A percentile compares a stretch with the other conserved stretches of the same genome.
Evolutionary conservation across 2,329 filamentous ascomycete species (phyloP).

Genomic region (Stagonosporopsis rhizophila): DNA sequence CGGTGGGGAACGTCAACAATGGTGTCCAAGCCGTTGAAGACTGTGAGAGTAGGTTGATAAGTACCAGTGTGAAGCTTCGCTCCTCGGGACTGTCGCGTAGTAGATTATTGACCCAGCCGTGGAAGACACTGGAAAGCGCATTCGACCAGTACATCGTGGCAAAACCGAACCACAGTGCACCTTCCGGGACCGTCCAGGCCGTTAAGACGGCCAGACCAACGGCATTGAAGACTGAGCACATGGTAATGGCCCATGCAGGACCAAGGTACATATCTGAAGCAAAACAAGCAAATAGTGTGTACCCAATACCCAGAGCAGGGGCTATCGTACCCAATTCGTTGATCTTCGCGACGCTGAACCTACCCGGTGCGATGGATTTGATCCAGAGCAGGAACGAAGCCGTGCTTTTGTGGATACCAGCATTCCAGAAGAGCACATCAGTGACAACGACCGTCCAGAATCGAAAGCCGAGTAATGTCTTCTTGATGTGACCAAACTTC

Average conservation of each 20-base stretch:
- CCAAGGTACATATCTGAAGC: constrained; percentile 60
- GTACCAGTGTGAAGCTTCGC: constrained; percentile 15
- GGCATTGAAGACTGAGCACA: constrained; percentile 58
- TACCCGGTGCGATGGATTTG: constrained; percentile 55
- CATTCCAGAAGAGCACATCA: constrained; percentile 65
- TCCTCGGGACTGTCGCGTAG: constrained; percentile 14
- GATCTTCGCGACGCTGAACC: constrained; percentile 54
- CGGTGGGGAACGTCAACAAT: constrained; percentile 11
- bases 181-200: constrained; percentile 62
- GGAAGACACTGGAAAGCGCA: constrained; percentile 60
- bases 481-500: constrained; percentile 12
- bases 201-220: constrained; percentile 59
- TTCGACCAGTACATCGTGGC: constrained; percentile 56
- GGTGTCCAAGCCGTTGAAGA: constrained; percentile 16
- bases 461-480: constrained; percentile 45
- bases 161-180: constrained; percentile 61
- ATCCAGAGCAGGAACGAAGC: constrained; percentile 64
- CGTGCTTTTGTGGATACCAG: constrained; percentile 52
- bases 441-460: constrained; percentile 59
- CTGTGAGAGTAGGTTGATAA: constrained; percentile 16
- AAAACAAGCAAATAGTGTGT: constrained; percentile 61
- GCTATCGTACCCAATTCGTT: constrained; percentile 61
- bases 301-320: constrained; percentile 63
- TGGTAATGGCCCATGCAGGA: constrained; percentile 61
- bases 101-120: constrained; percentile 58